phyloP scores from a whole-genome alignment of 495 filamentous ascomycete genomes.

The Annulohypoxylon stygium region DNA sequence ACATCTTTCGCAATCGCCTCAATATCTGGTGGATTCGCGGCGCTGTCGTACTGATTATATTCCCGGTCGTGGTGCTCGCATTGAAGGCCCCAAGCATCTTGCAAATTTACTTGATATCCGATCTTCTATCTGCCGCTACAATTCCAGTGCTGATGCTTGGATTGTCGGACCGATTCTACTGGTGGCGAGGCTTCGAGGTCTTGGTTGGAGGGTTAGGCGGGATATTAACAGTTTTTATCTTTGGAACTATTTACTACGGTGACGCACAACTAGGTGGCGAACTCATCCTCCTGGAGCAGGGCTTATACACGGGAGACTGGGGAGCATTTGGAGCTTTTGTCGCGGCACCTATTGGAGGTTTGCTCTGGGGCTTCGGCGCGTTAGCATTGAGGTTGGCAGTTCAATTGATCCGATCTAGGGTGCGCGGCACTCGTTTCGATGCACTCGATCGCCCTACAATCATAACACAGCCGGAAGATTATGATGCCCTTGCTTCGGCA shows the following conservation, averaged over 20 bases:
- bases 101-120: constrained; percentile 82
- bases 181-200: constrained; percentile 81
- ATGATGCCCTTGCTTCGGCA: constrained; percentile 47
- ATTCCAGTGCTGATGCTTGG: constrained; percentile 78
- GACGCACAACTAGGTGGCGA: constrained; percentile 72
- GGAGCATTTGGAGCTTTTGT: constrained; percentile 83
- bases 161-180: constrained; percentile 71
- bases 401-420: constrained; percentile 65
- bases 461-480: constrained; percentile 36
- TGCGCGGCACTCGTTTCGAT: constrained; percentile 68
- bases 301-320: constrained; percentile 79
- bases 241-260: constrained; percentile 77
- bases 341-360: constrained; percentile 77
- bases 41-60: constrained; percentile 73
- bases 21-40: constrained; percentile 76
- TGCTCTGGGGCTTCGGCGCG: constrained; percentile 75
- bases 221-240: constrained; percentile 79
- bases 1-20: constrained; percentile 81
- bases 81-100: constrained; percentile 77
- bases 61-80: constrained; percentile 77
- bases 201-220: constrained; percentile 78
- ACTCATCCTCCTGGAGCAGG: constrained; percentile 75
- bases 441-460: constrained; percentile 69
- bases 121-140: constrained; percentile 76
- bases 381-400: constrained; percentile 65